phyloP scores from a whole-genome alignment of 768 basidiomycete genomes.

The Pisolithus albus region DNA sequence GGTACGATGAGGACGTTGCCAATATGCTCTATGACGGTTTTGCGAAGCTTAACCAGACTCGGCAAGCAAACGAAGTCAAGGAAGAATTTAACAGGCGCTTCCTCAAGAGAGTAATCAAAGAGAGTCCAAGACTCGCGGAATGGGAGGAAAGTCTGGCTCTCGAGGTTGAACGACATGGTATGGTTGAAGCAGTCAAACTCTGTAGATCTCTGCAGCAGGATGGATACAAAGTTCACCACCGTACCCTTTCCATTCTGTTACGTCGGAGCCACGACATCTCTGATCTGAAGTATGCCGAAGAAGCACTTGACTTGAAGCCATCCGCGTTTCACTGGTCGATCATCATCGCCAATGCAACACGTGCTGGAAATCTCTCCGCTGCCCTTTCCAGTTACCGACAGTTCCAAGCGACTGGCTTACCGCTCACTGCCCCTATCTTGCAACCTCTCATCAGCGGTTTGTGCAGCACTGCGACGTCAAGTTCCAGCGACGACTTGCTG shows the following conservation, averaged over 20 bases:
- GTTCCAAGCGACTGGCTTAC: constrained; percentile 37
- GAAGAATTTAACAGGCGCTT: constrained; percentile 32
- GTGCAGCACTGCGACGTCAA: constrained; percentile 32
- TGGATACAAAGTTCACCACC: constrained; percentile 27
- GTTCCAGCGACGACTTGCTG: constrained; percentile 36
- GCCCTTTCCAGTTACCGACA: constrained; percentile 48
- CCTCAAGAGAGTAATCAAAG: constrained; percentile 22
- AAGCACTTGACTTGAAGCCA: constrained; percentile 34
- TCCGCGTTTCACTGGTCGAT: constrained; percentile 46
- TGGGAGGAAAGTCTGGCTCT: constrained; percentile 24
- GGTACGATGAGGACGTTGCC: constrained; percentile 38
- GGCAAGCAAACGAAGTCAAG: constrained; percentile 34
- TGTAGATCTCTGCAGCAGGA: constrained; percentile 28
- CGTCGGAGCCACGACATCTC: constrained; percentile 32
- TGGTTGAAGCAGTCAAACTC: constrained; percentile 29
- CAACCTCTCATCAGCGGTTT: constrained; percentile 49
- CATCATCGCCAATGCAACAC: constrained; percentile 46
- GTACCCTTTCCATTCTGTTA: constrained; percentile 37
- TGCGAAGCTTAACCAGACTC: constrained; percentile 30
- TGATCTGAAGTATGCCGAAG: constrained; percentile 39
- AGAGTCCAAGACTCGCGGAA: constrained; percentile 21
- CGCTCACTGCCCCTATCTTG: constrained; percentile 44
- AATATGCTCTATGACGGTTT: constrained; percentile 38
- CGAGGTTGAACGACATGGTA: constrained; percentile 28
- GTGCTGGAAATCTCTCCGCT: constrained; percentile 28